A percentile compares a stretch with the other conserved stretches of the same genome.
phyloP scores from a whole-genome alignment of 371 early-diverging fungal species.

The Mucor indicus region DNA sequence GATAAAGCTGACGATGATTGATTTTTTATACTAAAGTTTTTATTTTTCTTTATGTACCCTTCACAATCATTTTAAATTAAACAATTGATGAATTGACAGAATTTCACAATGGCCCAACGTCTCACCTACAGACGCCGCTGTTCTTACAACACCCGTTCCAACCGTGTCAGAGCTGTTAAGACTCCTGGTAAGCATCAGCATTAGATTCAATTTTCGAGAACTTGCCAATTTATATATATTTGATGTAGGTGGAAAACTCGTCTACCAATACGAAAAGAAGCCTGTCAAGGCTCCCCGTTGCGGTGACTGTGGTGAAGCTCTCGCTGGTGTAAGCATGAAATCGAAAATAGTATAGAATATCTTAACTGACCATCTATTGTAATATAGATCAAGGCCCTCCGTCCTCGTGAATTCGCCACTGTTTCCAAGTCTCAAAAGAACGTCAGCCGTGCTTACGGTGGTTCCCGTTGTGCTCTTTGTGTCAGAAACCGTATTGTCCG shows the following conservation, averaged over 20 bases:
- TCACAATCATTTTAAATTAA: too few species aligned
- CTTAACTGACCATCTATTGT: neutral
- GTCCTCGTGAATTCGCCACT: slow-evolving; percentile 87
- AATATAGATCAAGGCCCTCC: slow-evolving; percentile 82
- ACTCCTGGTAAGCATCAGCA: slow-evolving; percentile 96
- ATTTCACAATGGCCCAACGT: slow-evolving; percentile 79
- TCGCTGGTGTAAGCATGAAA: slow-evolving; percentile 77
- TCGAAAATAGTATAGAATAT: neutral
- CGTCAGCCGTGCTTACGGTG: slow-evolving; percentile 97
- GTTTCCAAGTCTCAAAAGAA: slow-evolving; percentile 92
- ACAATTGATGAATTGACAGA: slow-evolving; percentile 3
- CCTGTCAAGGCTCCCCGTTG: slow-evolving; percentile 90
- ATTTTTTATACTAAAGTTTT: too few species aligned
- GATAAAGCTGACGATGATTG: too few species aligned
- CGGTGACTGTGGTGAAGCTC: slow-evolving; percentile 94
- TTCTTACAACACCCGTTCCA: slow-evolving; percentile 98
- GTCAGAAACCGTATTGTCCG: slow-evolving; percentile 96
- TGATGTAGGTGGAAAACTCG: slow-evolving; percentile 81
- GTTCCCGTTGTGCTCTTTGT: slow-evolving; percentile 90
- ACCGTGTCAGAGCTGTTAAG: slow-evolving; percentile 94
- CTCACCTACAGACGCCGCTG: slow-evolving; percentile 96
- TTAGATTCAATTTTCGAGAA: too few species aligned
- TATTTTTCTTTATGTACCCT: too few species aligned
- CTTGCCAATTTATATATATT: too few species aligned
- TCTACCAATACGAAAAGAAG: slow-evolving; percentile 92